These are phyloP conservation scores for Fusarium pseudograminearum DNA, from an alignment of 2,329 filamentous ascomycete genomes.

Conservation along the genomic window DNA sequence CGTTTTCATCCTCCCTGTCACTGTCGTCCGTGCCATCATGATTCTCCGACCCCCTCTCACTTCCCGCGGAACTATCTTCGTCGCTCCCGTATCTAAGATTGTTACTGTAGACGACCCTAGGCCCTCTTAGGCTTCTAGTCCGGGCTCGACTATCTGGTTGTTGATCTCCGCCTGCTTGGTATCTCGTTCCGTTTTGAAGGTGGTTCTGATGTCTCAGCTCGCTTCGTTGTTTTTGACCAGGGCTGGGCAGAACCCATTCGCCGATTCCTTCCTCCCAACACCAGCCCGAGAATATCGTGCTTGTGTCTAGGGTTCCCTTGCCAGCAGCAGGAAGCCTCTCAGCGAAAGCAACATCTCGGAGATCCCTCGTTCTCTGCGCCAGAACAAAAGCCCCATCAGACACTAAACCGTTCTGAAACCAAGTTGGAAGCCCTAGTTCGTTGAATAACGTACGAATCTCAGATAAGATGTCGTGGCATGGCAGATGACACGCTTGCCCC, in stretches of 20 bases:
- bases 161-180: conserved; percentile 21
- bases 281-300: conserved; percentile 53
- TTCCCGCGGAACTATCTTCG: conserved; percentile 16
- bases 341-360: conserved; percentile 66
- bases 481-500: conserved; percentile 56
- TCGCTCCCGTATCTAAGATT: conserved; percentile 5
- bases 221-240: conserved; percentile 26
- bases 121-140: conserved; percentile 24
- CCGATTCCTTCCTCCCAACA: conserved; percentile 58
- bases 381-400: conserved; percentile 63
- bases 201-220: conserved; percentile 15
- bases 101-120: conserved; percentile 7
- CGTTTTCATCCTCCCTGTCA: conserved; percentile 15
- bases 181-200: conserved; percentile 11
- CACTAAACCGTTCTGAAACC: conserved; percentile 55
- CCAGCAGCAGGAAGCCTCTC: conserved; percentile 55
- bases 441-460: conserved; percentile 58
- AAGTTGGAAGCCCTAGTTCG: conserved; percentile 49
- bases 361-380: conserved; percentile 64
- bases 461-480: conserved; percentile 54
- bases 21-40: conserved; percentile 20
- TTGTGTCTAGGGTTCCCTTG: conserved; percentile 19
- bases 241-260: conserved; percentile 53
- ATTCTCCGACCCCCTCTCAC: conserved; percentile 24
- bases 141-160: conserved; percentile 25